Evolutionary conservation across 2,329 filamentous ascomycete genomes (phyloP), one percentile per base, ranked within the genome.

Genomic region (Neonectria ditissima): DNA sequence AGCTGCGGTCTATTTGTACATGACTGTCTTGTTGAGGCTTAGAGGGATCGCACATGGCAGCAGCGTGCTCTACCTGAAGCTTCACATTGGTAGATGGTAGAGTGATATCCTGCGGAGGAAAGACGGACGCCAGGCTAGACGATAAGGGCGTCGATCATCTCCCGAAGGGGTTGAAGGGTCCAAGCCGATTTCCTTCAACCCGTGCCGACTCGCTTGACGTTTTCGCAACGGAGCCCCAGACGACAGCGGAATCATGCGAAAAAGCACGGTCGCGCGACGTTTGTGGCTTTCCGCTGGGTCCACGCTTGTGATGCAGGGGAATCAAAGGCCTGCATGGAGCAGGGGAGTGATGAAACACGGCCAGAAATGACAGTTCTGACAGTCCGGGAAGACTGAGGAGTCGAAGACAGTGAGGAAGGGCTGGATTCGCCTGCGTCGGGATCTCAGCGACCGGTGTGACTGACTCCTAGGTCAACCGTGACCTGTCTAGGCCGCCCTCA

Each of bases 261-360:
- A 32, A 26, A 7, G 47, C 28, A 13, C 9, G 28, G n/a, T 22
- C 13, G n/a, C 18, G 32, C n/a, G 18, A 32, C 28, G 5, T 20
- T 32, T 13, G 47, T 50, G 26, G 47, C 47, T 20, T 32, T 32
- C 13, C n/a, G n/a, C 18, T 50, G 28, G 11, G 47, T 30, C 30
- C n/a, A 18, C 28, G 47, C 47, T 50, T 50, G 13, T 22, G 26
- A 32, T 50, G 47, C 28, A 50, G 47, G 47, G 28, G 28, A 50
- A 50, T 34, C n/a, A 10, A 50, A 13, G 10, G 5, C 11, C 11
- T 26, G 47, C 10, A 50, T 14, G 28, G 28, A n/a, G 14, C 28
- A 20, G n/a, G 28, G 47, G 4, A n/a, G n/a, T 20, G 28, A n/a
- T 50, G 28, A 50, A 50, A 50, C 47, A n/a, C 47, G 4, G 9